Conservation (phyloP, 2,329 filamentous ascomycete genomes). For the Sporothrix schenckii region DNA sequence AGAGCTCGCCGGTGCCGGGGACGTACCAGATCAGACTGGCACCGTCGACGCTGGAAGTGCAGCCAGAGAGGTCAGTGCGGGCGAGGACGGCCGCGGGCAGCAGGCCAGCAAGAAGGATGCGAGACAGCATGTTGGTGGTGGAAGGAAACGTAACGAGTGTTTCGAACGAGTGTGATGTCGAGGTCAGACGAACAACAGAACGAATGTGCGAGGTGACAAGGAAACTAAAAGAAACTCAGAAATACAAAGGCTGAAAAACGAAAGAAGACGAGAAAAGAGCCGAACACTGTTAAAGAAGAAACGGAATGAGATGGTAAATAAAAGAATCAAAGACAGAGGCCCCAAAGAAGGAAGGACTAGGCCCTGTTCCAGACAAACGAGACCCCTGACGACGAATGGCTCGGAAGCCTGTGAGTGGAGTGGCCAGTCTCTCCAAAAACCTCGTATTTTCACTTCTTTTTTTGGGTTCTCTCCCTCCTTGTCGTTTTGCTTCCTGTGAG, state of each 20-base stretch:
- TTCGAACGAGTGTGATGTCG: neutral
- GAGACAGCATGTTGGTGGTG: constrained; percentile 17
- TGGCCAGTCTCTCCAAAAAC: neutral
- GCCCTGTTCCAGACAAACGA: constrained; percentile 17
- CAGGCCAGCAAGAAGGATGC: constrained; percentile 26
- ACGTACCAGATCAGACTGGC: constrained; percentile 61
- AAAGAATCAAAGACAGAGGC: neutral
- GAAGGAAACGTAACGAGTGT: constrained; percentile 3
- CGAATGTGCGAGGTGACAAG: neutral
- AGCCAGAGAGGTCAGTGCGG: constrained; percentile 53
- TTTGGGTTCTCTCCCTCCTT: neutral
- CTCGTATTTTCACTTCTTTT: constrained; percentile 17
- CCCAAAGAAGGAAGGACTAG: neutral
- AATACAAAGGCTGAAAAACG: neutral
- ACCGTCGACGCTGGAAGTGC: constrained; percentile 48
- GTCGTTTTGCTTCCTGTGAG: neutral
- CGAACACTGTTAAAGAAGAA: too few species aligned
- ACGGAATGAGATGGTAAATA: neutral
- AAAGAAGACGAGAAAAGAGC: neutral
- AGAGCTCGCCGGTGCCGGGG: constrained; percentile 66
- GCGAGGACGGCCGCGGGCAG: constrained; percentile 40
- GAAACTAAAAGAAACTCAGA: neutral
- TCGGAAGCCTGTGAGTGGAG: neutral
- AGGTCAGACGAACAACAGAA: constrained; percentile 17
- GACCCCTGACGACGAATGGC: constrained; percentile 8